Evolutionary conservation across 75 land plant genomes (phyloP).

Genomic region (Pinus taeda): DNA sequence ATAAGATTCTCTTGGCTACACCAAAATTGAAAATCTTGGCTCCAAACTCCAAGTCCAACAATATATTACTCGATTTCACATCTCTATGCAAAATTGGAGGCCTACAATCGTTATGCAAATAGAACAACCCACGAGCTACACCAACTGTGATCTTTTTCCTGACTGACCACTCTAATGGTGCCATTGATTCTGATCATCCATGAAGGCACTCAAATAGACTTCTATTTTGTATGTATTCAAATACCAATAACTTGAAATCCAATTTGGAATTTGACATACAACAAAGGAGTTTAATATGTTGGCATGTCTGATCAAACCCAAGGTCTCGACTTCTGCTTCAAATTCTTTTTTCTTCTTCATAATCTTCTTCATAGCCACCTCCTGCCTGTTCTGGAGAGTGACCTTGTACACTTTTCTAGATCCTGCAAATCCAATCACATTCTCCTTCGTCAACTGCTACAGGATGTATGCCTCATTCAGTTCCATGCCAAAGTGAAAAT

Average conservation of each 20-base stretch:
- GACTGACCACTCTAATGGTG: not conserved
- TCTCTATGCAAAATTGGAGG: too few species aligned
- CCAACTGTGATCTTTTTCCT: too few species aligned
- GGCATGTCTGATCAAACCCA: conserved; percentile 67
- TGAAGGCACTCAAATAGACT: conserved; percentile 72
- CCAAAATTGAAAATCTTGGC: too few species aligned
- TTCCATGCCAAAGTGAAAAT: conserved; percentile 57
- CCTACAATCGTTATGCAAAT: too few species aligned
- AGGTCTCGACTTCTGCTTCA: conserved; percentile 65
- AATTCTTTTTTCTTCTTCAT: conserved; percentile 48
- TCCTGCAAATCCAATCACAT: conserved; percentile 76
- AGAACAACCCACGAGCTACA: too few species aligned
- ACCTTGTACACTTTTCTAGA: conserved; percentile 85
- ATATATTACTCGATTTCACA: too few species aligned
- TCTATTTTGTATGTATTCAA: conserved; percentile 77
- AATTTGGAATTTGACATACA: conserved; percentile 61
- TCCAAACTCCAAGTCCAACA: too few species aligned
- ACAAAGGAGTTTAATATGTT: conserved; percentile 79
- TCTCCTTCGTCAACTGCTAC: conserved; percentile 62
- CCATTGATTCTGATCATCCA: conserved; percentile 2
- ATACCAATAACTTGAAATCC: conserved; percentile 57
- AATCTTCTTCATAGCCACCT: conserved; percentile 81
- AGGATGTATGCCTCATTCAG: conserved; percentile 59
- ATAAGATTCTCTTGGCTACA: too few species aligned
- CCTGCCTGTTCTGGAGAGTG: conserved; percentile 51